A percentile compares a stretch with the other conserved stretches of the same genome.
Evolutionary conservation across 2,329 filamentous ascomycete species (phyloP).

Genomic region (Botrytis galanthina): DNA sequence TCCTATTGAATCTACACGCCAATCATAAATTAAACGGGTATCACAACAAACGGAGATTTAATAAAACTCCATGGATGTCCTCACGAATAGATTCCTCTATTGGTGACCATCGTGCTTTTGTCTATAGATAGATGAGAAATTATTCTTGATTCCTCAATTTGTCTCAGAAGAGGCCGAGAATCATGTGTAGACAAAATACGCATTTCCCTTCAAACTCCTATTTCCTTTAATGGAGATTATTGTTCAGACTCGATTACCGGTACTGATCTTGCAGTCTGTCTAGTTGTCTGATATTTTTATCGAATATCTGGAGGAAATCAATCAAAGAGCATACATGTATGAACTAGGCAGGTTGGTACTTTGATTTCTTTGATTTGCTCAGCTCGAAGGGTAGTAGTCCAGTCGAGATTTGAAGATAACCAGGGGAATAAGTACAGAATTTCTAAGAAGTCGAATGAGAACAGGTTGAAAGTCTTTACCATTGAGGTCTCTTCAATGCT

Average conservation of each 20-base stretch:
- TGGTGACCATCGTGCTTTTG: not conserved
- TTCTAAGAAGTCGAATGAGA: accelerated
- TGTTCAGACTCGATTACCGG: no score
- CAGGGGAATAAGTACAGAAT: not conserved
- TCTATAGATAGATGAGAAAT: not conserved
- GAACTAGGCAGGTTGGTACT: not conserved
- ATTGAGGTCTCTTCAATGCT: accelerated
- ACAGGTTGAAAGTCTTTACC: not conserved
- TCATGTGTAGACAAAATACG: no score
- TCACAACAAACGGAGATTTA: not conserved
- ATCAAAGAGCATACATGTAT: not conserved
- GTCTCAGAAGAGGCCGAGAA: no score
- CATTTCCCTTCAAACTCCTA: no score
- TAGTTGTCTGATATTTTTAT: not conserved
- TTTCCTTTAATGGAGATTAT: no score
- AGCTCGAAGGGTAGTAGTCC: not conserved
- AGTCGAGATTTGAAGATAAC: not conserved
- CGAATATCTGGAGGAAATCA: not conserved
- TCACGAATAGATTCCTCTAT: not conserved
- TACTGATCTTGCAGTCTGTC: not conserved
- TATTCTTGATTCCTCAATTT: no score
- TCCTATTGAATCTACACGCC: no score
- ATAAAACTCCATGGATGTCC: not conserved
- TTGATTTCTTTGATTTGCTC: not conserved
- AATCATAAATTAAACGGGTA: not conserved